These are phyloP conservation scores for Penicillium riverlandense DNA, from an alignment of 495 filamentous ascomycete species.

Conservation along the genomic window DNA sequence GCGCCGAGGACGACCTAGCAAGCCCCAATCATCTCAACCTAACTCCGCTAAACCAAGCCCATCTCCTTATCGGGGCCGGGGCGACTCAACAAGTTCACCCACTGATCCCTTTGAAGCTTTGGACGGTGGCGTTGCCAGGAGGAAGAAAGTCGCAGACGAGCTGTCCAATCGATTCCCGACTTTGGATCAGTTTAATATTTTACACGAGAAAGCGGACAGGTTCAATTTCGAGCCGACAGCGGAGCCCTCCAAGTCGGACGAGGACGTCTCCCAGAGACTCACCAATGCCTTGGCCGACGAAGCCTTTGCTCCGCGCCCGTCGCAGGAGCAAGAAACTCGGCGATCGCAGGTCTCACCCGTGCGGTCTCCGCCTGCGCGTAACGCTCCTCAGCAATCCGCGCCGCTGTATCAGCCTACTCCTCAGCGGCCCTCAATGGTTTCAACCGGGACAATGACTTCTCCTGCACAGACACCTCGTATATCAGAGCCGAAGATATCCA, in stretches of 20 bases:
- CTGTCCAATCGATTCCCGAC: conserved; percentile 81
- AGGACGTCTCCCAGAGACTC: conserved; percentile 65
- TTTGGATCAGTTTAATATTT: conserved; percentile 84
- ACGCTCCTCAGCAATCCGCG: conserved; percentile 17
- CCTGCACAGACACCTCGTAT: conserved; percentile 55
- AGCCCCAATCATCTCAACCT: conserved; percentile 30
- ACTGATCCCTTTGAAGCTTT: conserved; percentile 86
- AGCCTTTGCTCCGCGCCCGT: conserved; percentile 57
- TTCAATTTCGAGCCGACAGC: conserved; percentile 73
- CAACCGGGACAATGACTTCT: conserved; percentile 88
- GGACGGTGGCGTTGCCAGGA: conserved; percentile 52
- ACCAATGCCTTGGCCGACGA: conserved; percentile 84
- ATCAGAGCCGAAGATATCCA: conserved; percentile 31
- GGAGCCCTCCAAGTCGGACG: conserved; percentile 39
- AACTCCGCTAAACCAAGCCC: conserved; percentile 55
- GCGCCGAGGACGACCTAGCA: conserved; percentile 78
- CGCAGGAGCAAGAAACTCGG: conserved; percentile 24
- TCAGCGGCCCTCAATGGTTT: conserved; percentile 68
- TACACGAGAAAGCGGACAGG: conserved; percentile 78
- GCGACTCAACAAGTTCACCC: conserved; percentile 26
- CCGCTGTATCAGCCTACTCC: conserved; percentile 53
- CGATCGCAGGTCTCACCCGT: conserved; percentile 22
- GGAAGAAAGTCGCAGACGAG: conserved; percentile 59
- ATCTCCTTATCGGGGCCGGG: conserved; percentile 57
- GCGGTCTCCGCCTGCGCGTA: conserved; percentile 14